Evolutionary conservation across 768 basidiomycete genomes (phyloP).

Genomic region (Mycena rebaudengoi): DNA sequence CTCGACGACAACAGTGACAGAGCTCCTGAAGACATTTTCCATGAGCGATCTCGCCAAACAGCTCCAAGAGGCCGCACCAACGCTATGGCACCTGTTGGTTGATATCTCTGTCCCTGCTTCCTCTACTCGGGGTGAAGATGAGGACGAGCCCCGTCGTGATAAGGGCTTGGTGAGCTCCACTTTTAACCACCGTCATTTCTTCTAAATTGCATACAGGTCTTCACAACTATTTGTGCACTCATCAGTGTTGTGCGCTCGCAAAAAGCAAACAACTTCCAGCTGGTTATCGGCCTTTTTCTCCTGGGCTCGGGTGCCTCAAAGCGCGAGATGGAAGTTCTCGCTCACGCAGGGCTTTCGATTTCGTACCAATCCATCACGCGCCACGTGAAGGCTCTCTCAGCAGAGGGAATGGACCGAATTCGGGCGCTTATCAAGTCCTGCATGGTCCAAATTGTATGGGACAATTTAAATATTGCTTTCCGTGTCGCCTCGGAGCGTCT

Average conservation of each 20-base stretch:
- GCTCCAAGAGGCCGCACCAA: not conserved
- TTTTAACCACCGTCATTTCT: not conserved
- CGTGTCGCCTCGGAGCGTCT: not conserved
- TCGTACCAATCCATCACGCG: conserved; percentile 8
- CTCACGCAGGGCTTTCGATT: conserved; percentile 21
- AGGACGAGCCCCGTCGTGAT: not conserved
- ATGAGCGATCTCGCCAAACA: not conserved
- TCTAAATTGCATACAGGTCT: conserved; percentile 4
- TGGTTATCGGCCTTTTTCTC: conserved; percentile 22
- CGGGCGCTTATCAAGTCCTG: conserved; percentile 27
- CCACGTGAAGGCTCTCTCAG: conserved; percentile 18
- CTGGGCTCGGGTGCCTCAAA: conserved; percentile 24
- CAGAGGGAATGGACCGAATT: conserved; percentile 5
- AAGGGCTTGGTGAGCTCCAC: not conserved
- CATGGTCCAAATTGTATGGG: too few relatives aligned
- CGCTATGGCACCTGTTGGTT: not conserved
- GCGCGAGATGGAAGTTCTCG: conserved; percentile 24
- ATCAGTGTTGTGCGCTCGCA: conserved; percentile 18
- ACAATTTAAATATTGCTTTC: not conserved
- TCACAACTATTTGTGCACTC: conserved; percentile 22
- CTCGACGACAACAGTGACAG: not conserved
- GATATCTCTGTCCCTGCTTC: not conserved
- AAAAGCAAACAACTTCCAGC: conserved; percentile 25
- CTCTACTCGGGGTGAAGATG: not conserved
- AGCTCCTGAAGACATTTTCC: conserved; percentile 8